Percentiles rank a stretch among this genome's conserved stretches.
These are phyloP conservation scores for Zygosaccharomyces siamensis DNA, from an alignment of 805 yeast species.

Conservation along the genomic window DNA sequence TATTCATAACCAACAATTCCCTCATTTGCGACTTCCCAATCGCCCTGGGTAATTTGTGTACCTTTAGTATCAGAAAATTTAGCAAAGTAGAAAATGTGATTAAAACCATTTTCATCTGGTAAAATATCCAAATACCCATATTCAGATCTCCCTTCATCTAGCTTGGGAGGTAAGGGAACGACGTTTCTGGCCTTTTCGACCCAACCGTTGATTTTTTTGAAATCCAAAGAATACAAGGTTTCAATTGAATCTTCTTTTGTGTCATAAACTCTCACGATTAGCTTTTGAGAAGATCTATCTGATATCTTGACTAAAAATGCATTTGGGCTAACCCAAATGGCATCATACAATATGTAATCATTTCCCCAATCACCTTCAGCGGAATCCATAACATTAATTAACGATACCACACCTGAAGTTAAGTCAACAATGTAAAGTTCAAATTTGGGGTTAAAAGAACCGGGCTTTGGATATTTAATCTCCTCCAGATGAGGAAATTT, in stretches of 20 bases:
- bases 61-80: slow-evolving; percentile 41
- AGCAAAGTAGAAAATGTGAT: slow-evolving; percentile 60
- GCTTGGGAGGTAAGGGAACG: slow-evolving; percentile 37
- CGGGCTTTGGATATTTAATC: slow-evolving; percentile 72
- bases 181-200: slow-evolving; percentile 48
- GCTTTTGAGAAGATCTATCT: slow-evolving; percentile 54
- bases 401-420: slow-evolving; percentile 19
- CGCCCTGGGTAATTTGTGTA: slow-evolving; percentile 41
- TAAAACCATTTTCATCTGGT: slow-evolving; percentile 47
- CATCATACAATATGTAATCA: slow-evolving; percentile 55
- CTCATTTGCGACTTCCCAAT: slow-evolving; percentile 49
- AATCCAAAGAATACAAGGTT: slow-evolving; percentile 42
- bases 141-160: slow-evolving; percentile 24
- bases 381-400: slow-evolving; percentile 21
- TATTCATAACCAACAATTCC: slow-evolving; percentile 44
- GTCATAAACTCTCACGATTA: slow-evolving; percentile 48
- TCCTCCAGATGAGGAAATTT: slow-evolving; percentile 44
- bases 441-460: slow-evolving; percentile 54
- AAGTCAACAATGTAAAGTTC: slow-evolving; percentile 43
- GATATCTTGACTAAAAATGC: slow-evolving; percentile 54
- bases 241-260: slow-evolving; percentile 29
- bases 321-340: slow-evolving; percentile 50
- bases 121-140: slow-evolving; percentile 63
- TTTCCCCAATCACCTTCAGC: slow-evolving; percentile 28
- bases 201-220: slow-evolving; percentile 51